Evolutionary conservation across 495 filamentous ascomycete species (phyloP).

Genomic region (Oleoguttula mirabilis): DNA sequence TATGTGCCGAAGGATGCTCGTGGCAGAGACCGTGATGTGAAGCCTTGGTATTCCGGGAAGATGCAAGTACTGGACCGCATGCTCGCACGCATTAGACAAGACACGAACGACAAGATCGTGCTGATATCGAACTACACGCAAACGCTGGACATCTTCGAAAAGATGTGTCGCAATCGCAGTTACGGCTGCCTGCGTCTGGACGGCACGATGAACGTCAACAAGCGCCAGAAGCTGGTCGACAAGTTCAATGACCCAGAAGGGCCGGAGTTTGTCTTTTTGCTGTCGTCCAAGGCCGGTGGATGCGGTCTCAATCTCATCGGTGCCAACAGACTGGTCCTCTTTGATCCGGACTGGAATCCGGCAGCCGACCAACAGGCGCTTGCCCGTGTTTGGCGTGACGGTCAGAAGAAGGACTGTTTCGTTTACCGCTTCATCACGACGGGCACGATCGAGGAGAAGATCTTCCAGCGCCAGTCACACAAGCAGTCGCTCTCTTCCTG

Average conservation of each 20-base stretch:
- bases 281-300: conserved; percentile 92
- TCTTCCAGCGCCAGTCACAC: conserved; percentile 96
- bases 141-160: conserved; percentile 90
- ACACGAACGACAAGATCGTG: conserved; percentile 98
- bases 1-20: conserved; percentile 77
- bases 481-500: conserved; percentile 94
- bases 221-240: conserved; percentile 93
- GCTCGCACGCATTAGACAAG: conserved; percentile 88
- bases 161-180: conserved; percentile 67
- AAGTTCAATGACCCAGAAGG: conserved; percentile 95
- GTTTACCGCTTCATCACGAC: conserved; percentile 98
- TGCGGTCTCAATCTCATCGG: conserved; percentile 96
- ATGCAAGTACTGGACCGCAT: conserved; percentile 98
- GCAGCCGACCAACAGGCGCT: conserved; percentile 96
- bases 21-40: conserved; percentile 83
- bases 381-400: conserved; percentile 95
- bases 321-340: conserved; percentile 90
- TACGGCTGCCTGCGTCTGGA: conserved; percentile 87
- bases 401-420: conserved; percentile 98
- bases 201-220: conserved; percentile 94
- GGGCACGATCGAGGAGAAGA: conserved; percentile 97
- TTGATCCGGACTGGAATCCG: conserved; percentile 99
- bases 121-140: conserved; percentile 97
- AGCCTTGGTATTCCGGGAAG: conserved; percentile 94
- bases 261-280: conserved; percentile 82